Evolutionary conservation across 1,284 basidiomycete species (phyloP).

Genomic region (Papiliotrema flavescens): DNA sequence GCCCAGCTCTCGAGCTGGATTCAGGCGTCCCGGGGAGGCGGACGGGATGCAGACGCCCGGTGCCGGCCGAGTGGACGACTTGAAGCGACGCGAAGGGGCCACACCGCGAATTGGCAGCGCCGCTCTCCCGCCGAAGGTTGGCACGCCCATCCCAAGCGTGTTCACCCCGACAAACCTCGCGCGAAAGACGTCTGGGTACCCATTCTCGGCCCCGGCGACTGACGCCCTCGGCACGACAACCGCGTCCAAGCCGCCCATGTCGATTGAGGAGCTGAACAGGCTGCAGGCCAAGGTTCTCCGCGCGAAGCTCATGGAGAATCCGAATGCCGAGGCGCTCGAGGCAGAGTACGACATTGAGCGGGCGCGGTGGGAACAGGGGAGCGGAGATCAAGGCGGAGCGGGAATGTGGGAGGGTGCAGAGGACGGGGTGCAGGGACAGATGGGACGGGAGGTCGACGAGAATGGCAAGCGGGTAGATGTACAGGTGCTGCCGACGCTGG

Average conservation of each 20-base stretch:
- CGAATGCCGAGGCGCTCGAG: constrained; percentile 71
- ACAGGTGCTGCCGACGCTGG: constrained; percentile 84
- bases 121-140: constrained; percentile 22
- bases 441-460: constrained; percentile 33
- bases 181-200: constrained; percentile 28
- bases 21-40: constrained; percentile 69
- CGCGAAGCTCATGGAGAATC: constrained; percentile 74
- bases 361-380: constrained; percentile 50
- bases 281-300: constrained; percentile 89
- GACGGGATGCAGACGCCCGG: constrained; percentile 51
- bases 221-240: constrained; percentile 16
- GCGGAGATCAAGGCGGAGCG: constrained; percentile 45
- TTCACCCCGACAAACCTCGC: constrained; percentile 65
- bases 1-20: constrained; percentile 68
- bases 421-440: constrained; percentile 27
- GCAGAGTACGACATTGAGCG: constrained; percentile 71
- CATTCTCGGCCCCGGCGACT: constrained; percentile 12
- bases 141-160: constrained; percentile 80
- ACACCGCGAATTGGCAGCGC: constrained; percentile 6
- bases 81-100: constrained; percentile 28
- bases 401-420: constrained; percentile 36
- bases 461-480: constrained; percentile 52
- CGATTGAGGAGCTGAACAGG: constrained; percentile 69
- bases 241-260: constrained; percentile 42
- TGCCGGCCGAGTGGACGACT: constrained; percentile 33